These are phyloP conservation scores for Agaricus sinodeliciosus DNA, from an alignment of 768 basidiomycete species.

Conservation along the genomic window DNA sequence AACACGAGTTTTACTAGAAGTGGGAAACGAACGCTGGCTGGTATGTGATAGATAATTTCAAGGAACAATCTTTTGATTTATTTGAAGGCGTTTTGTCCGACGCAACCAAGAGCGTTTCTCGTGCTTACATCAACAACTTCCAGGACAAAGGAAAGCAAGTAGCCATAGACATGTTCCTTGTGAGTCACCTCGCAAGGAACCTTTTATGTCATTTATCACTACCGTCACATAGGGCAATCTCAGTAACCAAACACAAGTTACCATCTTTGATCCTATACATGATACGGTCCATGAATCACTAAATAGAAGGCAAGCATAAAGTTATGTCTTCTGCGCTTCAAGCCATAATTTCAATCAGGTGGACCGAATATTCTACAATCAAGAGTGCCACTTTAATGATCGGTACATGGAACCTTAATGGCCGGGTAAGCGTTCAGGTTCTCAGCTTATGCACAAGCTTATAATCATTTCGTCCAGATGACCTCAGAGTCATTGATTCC, in stretches of 20 bases:
- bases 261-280: slow-evolving; percentile 90
- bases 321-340: not conserved
- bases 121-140: slow-evolving; percentile 98
- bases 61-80: not conserved
- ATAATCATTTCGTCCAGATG: slow-evolving; percentile 31
- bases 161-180: slow-evolving; percentile 94
- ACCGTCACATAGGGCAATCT: slow-evolving; percentile 76
- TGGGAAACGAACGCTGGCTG: slow-evolving; percentile 90
- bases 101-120: slow-evolving; percentile 92
- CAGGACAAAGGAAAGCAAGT: slow-evolving; percentile 91
- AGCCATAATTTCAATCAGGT: slow-evolving; percentile 28
- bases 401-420: slow-evolving; percentile 97
- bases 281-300: slow-evolving; percentile 75
- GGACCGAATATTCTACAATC: slow-evolving; percentile 79
- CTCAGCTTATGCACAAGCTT: not conserved
- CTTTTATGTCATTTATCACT: not conserved
- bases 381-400: slow-evolving; percentile 69
- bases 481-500: slow-evolving; percentile 78
- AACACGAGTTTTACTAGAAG: slow-evolving; percentile 95
- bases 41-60: slow-evolving; percentile 26
- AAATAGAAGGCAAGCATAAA: slow-evolving; percentile 47
- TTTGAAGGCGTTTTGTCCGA: slow-evolving; percentile 77
- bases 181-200: slow-evolving; percentile 26
- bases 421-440: slow-evolving; percentile 45
- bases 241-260: slow-evolving; percentile 78